Conservation (phyloP, 2,329 filamentous ascomycete genomes). For the Xylariaceae sp. region DNA sequence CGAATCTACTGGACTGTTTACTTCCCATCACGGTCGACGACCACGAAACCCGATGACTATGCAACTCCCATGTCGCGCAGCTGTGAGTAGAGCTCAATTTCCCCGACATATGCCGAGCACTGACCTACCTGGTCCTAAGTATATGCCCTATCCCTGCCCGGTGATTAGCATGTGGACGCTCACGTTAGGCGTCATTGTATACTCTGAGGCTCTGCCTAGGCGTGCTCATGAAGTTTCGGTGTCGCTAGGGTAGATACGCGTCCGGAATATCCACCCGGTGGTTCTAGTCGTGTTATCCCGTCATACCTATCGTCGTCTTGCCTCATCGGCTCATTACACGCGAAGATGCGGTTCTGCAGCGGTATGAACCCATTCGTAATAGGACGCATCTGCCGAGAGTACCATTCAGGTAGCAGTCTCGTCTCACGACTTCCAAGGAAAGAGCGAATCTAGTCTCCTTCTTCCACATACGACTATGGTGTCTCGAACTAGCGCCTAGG, state of each 20-base stretch:
- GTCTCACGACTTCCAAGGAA: background rate
- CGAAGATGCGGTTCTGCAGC: background rate
- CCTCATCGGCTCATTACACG: background rate
- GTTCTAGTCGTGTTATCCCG: background rate
- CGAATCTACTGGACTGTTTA: constrained; percentile 4
- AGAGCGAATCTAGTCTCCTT: constrained; percentile 13
- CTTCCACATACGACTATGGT: constrained; percentile 13
- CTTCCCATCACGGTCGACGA: constrained; percentile 14
- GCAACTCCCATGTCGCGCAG: constrained; percentile 10
- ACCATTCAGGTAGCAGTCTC: background rate
- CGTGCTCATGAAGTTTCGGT: background rate
- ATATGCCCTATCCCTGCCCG: background rate
- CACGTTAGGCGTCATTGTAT: background rate
- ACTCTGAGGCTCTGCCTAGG: background rate
- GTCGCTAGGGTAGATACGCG: background rate
- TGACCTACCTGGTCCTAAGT: background rate
- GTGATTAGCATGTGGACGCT: background rate
- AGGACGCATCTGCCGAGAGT: background rate
- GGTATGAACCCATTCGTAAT: background rate
- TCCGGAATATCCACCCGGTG: background rate
- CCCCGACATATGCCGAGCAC: background rate
- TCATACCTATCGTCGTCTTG: background rate
- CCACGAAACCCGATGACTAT: constrained; percentile 7
- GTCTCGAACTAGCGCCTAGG: constrained; percentile 18
- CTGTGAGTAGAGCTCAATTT: background rate